Evolutionary conservation across 2,329 filamentous ascomycete genomes (phyloP).

Genomic region (Fusarium agapanthi): DNA sequence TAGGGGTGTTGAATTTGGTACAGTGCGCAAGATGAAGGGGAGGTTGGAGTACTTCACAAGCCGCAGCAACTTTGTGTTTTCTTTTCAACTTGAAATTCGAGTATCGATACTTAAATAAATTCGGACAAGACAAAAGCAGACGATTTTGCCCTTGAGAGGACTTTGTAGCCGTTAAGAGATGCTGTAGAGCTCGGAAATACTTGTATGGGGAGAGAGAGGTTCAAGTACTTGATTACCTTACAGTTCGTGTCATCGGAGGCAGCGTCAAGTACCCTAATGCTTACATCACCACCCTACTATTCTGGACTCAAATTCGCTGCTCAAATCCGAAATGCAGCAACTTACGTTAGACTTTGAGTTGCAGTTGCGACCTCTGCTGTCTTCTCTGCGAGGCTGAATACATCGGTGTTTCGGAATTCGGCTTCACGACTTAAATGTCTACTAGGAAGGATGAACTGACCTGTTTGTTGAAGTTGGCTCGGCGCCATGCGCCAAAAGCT

Average conservation of each 20-base stretch:
- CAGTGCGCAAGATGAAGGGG: constrained; percentile 34
- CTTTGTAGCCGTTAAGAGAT: neutral
- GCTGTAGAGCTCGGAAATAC: constrained; percentile 3
- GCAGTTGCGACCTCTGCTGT: neutral
- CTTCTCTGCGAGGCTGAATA: constrained; percentile 1
- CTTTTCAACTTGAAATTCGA: neutral
- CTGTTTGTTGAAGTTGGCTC: constrained; percentile 18
- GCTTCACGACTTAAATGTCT: neutral
- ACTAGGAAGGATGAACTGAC: neutral
- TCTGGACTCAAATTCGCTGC: constrained; percentile 2
- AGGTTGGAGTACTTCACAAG: constrained; percentile 1
- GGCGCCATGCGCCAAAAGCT: constrained; percentile 17
- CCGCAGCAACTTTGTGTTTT: neutral
- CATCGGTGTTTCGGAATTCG: constrained; percentile 11
- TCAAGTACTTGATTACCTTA: constrained; percentile 9
- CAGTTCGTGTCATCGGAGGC: constrained; percentile 1
- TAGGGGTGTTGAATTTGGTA: constrained; percentile 27
- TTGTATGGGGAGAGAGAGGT: constrained; percentile 1
- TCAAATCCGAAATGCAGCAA: neutral
- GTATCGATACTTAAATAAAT: neutral
- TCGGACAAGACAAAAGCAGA: neutral
- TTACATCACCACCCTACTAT: constrained; percentile 32
- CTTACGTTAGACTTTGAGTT: constrained; percentile 5
- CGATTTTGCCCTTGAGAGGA: neutral
- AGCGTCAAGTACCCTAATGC: neutral